Evolutionary conservation across 2,329 filamentous ascomycete species (phyloP).

Genomic region (Colletotrichum kahawae): DNA sequence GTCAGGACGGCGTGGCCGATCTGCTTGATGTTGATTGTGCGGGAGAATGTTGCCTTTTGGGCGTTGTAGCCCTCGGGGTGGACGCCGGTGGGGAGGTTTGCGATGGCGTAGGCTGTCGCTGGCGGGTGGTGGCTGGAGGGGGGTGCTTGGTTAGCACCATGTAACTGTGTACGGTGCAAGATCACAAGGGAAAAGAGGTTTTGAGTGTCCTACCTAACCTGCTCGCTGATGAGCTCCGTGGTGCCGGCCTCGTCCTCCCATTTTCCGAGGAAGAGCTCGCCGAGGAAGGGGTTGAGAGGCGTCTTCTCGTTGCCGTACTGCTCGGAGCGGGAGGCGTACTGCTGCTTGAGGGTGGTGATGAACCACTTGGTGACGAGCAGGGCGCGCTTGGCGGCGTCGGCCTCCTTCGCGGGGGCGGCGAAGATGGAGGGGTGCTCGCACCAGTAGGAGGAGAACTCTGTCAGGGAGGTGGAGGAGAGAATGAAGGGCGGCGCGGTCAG

Average conservation of each 20-base stretch:
- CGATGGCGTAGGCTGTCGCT: constrained; percentile 91
- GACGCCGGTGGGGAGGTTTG: constrained; percentile 83
- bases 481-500: constrained; percentile 85
- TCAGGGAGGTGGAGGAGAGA: constrained; percentile 77
- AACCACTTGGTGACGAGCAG: constrained; percentile 96
- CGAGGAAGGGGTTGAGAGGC: constrained; percentile 93
- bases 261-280: constrained; percentile 89
- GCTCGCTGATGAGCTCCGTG: constrained; percentile 89
- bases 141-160: background rate
- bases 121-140: constrained; percentile 81
- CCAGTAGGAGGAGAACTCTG: constrained; percentile 85
- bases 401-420: constrained; percentile 79
- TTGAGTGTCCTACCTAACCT: constrained; percentile 69
- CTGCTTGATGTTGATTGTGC: constrained; percentile 94
- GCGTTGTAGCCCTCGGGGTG: constrained; percentile 88
- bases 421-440: constrained; percentile 79
- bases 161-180: no score
- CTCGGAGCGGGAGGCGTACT: constrained; percentile 78
- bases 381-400: constrained; percentile 81
- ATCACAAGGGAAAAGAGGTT: no score
- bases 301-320: constrained; percentile 93
- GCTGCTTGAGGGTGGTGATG: constrained; percentile 88
- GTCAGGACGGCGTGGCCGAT: constrained; percentile 87
- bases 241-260: constrained; percentile 85
- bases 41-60: constrained; percentile 93